Percentiles rank a stretch among this genome's conserved stretches.
These are phyloP conservation scores for Aureobasidium namibiae DNA, from an alignment of 2,329 filamentous ascomycete genomes.

Conservation along the genomic window DNA sequence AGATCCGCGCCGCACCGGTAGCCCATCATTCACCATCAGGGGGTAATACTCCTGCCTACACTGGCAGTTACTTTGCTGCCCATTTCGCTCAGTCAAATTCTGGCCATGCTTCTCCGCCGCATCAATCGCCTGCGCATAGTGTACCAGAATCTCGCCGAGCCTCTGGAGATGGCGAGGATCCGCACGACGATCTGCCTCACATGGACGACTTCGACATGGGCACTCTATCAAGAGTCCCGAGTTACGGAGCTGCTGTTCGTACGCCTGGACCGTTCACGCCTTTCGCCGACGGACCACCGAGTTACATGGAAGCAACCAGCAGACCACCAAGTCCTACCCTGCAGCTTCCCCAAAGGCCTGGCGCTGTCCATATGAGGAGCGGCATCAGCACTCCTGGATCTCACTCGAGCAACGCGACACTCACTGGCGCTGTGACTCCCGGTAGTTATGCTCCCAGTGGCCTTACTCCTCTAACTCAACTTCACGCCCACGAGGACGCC, in stretches of 20 bases:
- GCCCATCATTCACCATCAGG: constrained; percentile 25
- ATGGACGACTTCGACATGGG: constrained; percentile 36
- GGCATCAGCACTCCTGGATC: constrained; percentile 20
- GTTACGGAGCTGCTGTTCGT: constrained; percentile 42
- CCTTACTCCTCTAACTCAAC: not conserved
- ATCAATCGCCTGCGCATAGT: constrained; percentile 19
- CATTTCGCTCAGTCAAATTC: not conserved
- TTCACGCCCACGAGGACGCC: constrained; percentile 6
- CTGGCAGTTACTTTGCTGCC: constrained; percentile 2
- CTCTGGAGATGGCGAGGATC: constrained; percentile 24
- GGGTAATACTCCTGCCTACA: constrained; percentile 21
- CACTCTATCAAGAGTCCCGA: constrained; percentile 40
- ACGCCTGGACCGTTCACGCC: constrained; percentile 35
- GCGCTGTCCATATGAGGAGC: constrained; percentile 21
- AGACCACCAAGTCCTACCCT: constrained; percentile 31
- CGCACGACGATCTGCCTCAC: constrained; percentile 9
- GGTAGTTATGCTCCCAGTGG: not conserved
- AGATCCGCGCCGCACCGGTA: constrained; percentile 16
- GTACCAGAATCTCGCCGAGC: constrained; percentile 26
- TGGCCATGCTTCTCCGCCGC: constrained; percentile 17
- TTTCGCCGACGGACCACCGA: constrained; percentile 34
- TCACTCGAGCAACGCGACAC: constrained; percentile 8
- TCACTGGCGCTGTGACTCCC: constrained; percentile 1
- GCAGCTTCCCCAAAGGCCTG: constrained; percentile 17
- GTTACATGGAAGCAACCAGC: constrained; percentile 38